A percentile compares a stretch with the other conserved stretches of the same genome.
phyloP scores from a whole-genome alignment of 805 yeast species.

The Yueomyces sp. region DNA sequence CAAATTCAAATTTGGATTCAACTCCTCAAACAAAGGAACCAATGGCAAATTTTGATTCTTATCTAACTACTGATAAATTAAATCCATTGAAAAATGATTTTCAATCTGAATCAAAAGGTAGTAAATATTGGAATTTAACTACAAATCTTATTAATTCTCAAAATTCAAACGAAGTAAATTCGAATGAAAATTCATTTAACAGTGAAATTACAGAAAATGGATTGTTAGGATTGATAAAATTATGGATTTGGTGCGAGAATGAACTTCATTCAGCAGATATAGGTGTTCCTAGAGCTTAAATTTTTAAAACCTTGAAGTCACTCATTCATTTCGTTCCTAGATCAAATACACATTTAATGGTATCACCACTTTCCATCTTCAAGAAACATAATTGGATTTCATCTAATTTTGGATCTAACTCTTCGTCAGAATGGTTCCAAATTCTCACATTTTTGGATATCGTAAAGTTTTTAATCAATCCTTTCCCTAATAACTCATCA shows the following conservation, averaged over 20 bases:
- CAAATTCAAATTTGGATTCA: neutral
- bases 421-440: conserved; percentile 22
- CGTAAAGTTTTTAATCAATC: conserved; percentile 10
- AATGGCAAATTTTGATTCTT: neutral
- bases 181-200: neutral
- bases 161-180: neutral
- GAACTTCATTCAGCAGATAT: conserved; percentile 28
- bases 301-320: neutral
- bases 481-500: conserved; percentile 8
- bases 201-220: conserved; percentile 14
- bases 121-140: neutral
- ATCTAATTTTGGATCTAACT: conserved; percentile 24
- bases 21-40: neutral
- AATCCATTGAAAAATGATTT: neutral
- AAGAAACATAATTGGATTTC: conserved; percentile 35
- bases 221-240: conserved; percentile 40
- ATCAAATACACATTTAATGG: conserved; percentile 24
- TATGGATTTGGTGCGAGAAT: conserved; percentile 57
- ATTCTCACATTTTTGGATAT: conserved; percentile 25
- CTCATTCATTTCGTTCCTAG: neutral
- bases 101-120: neutral
- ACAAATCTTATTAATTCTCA: neutral
- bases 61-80: neutral
- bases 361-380: conserved; percentile 42
- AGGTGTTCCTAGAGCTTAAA: conserved; percentile 25